Evolutionary conservation across 352 stramenopile species (phyloP), one percentile per base, ranked within the genome.

Genomic region (Phytophthora sp.): DNA sequence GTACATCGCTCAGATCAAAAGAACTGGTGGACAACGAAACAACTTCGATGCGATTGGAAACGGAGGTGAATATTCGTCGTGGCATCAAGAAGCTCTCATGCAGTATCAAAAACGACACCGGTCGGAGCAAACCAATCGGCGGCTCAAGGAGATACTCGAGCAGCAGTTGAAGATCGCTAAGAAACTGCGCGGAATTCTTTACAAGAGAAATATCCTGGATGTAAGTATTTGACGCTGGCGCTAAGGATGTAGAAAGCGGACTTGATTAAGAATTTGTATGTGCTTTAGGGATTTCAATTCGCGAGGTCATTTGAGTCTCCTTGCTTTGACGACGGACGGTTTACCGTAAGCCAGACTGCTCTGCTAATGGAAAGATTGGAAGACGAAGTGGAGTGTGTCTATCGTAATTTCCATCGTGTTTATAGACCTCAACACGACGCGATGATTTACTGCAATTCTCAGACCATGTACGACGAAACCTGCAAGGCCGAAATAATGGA

Each of bases 331-430:
- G 42, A 55, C 32, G 18, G 17, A 1, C 15, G 21, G 8, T 56
- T 56, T 9, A 35, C n/a, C 12, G 7, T 45, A n/a, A 12, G 39
- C 21, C 12, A 44, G 3, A 20, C 31, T 1, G 12, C 9, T 4
- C 1, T 45, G 15, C 27, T 69, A 10, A 61, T 69, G 52, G 20
- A 55, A n/a, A 43, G 54, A 46, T 52, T 73, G 5, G 58, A 72
- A 18, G 31, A 58, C 4, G 31, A 54, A 48, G 62, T 73, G 28
- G 32, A 46, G 0, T 13, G 26, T 3, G 6, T 48, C 0, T 73
- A 73, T 15, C 58, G 51, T 7, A 43, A 58, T 28, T 56, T 66
- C 2, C 13, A 52, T 3, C 15, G 26, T 26, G 17, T 64, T 2
- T 72, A 44, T 39, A 38, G 21, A n/a, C 64, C 58, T 4, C 23